A percentile compares a stretch with the other conserved stretches of the same genome.
phyloP scores from a whole-genome alignment of 495 filamentous ascomycete genomes.

The Podospora appendiculata region DNA sequence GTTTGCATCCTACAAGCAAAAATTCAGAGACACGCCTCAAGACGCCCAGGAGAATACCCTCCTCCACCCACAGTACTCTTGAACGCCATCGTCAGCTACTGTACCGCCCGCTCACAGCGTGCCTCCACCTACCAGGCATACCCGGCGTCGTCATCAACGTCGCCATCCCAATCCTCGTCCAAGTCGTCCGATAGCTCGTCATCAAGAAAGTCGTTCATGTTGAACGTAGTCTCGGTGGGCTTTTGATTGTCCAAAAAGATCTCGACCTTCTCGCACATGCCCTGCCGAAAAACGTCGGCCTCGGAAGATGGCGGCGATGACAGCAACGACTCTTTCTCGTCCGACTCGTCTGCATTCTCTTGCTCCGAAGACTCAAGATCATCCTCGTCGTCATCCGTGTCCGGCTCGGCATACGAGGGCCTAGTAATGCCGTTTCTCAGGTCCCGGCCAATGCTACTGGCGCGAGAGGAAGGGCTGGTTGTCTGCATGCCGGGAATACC shows the following conservation, averaged over 20 bases:
- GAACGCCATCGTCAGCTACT: neutral
- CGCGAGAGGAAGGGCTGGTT: slow-evolving; percentile 11
- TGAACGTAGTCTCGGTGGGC: slow-evolving; percentile 61
- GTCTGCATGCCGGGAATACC: slow-evolving; percentile 6
- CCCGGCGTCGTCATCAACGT: slow-evolving; percentile 25
- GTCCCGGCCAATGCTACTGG: slow-evolving; percentile 13
- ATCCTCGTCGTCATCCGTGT: slow-evolving; percentile 25
- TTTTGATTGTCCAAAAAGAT: slow-evolving; percentile 78
- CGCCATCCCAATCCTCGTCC: slow-evolving; percentile 70
- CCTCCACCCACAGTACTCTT: neutral
- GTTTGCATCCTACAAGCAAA: too few relatives aligned
- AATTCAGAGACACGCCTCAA: too few relatives aligned
- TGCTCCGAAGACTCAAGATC: slow-evolving; percentile 1
- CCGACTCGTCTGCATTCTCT: neutral
- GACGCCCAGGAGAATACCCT: too few relatives aligned
- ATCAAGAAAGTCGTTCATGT: slow-evolving; percentile 76
- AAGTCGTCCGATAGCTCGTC: slow-evolving; percentile 52
- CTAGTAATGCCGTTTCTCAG: slow-evolving; percentile 4
- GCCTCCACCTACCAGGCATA: slow-evolving; percentile 15
- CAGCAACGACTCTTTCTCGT: neutral
- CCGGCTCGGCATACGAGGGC: slow-evolving; percentile 23
- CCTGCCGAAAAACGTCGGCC: slow-evolving; percentile 46
- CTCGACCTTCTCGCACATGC: slow-evolving; percentile 73
- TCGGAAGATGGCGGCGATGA: neutral
- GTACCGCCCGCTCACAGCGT: neutral